A percentile compares a stretch with the other conserved stretches of the same genome.
phyloP scores from a whole-genome alignment of 2,329 filamentous ascomycete species.

The Fusarium albosuccineum region DNA sequence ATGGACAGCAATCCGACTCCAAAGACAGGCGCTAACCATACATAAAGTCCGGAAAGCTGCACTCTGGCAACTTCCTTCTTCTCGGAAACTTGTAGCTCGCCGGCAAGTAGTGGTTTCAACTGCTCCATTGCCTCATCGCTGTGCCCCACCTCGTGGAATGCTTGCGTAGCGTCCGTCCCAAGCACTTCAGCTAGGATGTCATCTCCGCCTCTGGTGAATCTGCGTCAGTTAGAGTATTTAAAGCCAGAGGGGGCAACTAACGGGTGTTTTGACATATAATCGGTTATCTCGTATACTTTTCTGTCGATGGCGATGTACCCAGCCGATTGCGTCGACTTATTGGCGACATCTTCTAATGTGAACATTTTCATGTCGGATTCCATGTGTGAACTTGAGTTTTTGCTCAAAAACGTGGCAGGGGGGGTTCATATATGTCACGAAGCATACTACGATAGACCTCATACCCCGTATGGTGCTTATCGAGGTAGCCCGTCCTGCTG shows the following conservation, averaged over 20 bases:
- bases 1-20: neutral
- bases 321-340: neutral
- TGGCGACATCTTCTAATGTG: neutral
- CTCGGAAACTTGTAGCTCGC: neutral
- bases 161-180: neutral
- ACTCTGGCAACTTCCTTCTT: neutral
- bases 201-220: neutral
- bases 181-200: conserved; percentile 1
- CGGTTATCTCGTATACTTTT: neutral
- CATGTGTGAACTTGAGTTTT: too few species aligned
- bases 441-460: neutral
- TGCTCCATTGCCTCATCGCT: conserved; percentile 5
- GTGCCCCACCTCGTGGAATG: neutral
- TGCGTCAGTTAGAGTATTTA: neutral
- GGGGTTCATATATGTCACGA: neutral
- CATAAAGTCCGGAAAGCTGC: neutral
- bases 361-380: neutral
- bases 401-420: too few species aligned
- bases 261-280: neutral
- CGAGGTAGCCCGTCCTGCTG: neutral
- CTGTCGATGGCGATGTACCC: neutral
- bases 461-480: neutral
- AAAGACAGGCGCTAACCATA: neutral
- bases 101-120: neutral
- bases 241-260: neutral